Percentiles rank a stretch among this genome's conserved stretches.
Conservation (phyloP, 1,284 basidiomycete genomes). For the Ganoderma boninense region DNA sequence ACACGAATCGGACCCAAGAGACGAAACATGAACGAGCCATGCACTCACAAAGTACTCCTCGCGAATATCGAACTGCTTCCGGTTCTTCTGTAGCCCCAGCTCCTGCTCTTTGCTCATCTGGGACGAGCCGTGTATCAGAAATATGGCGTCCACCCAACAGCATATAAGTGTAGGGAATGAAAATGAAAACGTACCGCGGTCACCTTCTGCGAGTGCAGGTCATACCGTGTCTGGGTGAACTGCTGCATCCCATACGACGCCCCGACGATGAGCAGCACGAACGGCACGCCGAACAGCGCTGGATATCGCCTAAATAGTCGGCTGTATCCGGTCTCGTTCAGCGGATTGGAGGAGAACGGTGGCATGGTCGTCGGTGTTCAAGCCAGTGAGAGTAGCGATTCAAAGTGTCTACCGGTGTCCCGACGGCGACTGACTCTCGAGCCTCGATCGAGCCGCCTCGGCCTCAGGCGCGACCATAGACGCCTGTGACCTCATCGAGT, state of each 20-base stretch:
- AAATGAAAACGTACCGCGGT: constrained; percentile 58
- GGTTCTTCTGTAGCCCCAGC: constrained; percentile 78
- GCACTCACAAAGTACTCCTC: constrained; percentile 94
- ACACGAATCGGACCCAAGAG: too few species aligned
- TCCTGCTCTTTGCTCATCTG: constrained; percentile 87
- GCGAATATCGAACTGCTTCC: constrained; percentile 90
- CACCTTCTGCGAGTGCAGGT: constrained; percentile 85
- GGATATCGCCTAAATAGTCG: constrained; percentile 64
- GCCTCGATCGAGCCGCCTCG: constrained; percentile 1
- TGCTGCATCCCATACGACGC: constrained; percentile 87
- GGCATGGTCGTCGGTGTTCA: constrained; percentile 50
- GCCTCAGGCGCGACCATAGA: constrained; percentile 8
- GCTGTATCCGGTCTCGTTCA: constrained; percentile 56
- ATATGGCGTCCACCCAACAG: constrained; percentile 36
- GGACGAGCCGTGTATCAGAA: constrained; percentile 77
- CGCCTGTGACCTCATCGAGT: constrained; percentile 4
- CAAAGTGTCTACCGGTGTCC: background rate
- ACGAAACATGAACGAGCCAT: background rate
- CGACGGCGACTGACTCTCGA: background rate
- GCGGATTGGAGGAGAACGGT: constrained; percentile 64
- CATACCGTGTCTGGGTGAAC: constrained; percentile 93
- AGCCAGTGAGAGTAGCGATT: background rate
- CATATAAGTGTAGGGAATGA: background rate
- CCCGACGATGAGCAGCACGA: constrained; percentile 85
- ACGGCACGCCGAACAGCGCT: constrained; percentile 86